Conservation (phyloP, 139 green algal species). For the Auxenochlorella protothecoides region DNA sequence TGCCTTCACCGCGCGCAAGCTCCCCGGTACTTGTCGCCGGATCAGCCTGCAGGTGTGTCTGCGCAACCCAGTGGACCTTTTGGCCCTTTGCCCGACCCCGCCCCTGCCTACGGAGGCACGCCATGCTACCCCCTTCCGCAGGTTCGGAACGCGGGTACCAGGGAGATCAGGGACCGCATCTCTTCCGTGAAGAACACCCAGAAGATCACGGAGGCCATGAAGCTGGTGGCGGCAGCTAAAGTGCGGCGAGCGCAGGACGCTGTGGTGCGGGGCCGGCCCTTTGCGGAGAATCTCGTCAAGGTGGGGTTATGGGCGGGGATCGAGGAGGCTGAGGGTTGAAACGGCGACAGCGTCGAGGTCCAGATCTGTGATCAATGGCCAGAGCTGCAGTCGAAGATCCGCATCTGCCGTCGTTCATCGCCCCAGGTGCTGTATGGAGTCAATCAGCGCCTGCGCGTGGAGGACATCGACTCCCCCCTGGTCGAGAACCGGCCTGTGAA, state of each 20-base stretch:
- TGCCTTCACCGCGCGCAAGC: no score
- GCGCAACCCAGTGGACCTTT: background rate
- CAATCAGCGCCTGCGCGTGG: slow-evolving; percentile 85
- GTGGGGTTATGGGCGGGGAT: slow-evolving; percentile 30
- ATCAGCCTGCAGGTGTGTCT: no score
- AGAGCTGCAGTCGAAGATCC: no score
- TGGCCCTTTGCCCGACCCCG: background rate
- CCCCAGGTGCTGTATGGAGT: slow-evolving; percentile 90
- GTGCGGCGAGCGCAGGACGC: slow-evolving; percentile 93
- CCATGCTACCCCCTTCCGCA: slow-evolving; percentile 3
- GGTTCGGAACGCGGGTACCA: slow-evolving; percentile 51
- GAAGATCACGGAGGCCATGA: slow-evolving; percentile 99
- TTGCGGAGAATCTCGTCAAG: slow-evolving; percentile 98
- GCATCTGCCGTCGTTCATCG: background rate
- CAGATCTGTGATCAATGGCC: no score
- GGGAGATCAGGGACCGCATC: slow-evolving; percentile 92
- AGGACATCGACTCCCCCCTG: slow-evolving; percentile 97
- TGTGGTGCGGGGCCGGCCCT: slow-evolving; percentile 91
- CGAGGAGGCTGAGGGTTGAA: no score
- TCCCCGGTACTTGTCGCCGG: no score
- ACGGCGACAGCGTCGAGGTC: no score
- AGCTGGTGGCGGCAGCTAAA: slow-evolving; percentile 89
- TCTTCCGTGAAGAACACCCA: slow-evolving; percentile 94
- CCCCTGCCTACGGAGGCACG: background rate
- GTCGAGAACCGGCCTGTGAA: slow-evolving; percentile 87